A percentile compares a stretch with the other conserved stretches of the same genome.
Conservation (phyloP, 83 land plant genomes). For the Isoetes engelmannii region DNA sequence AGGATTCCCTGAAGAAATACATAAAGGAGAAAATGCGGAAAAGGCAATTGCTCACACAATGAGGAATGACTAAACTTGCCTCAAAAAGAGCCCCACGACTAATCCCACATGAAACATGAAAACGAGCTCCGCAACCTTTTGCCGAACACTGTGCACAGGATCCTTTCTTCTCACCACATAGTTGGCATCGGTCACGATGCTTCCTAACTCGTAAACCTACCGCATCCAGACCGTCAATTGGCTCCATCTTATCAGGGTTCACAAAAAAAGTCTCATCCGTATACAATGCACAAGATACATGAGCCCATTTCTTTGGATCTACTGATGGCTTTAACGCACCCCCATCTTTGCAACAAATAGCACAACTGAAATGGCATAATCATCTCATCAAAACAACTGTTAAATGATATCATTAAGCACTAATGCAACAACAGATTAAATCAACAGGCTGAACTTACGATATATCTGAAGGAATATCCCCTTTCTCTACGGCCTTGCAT, state of each 20-base stretch:
- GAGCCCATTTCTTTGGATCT: conserved; percentile 29
- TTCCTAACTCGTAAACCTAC: conserved; percentile 25
- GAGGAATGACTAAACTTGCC: conserved; percentile 6
- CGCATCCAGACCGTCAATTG: conserved; percentile 35
- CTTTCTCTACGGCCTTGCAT: conserved; percentile 29
- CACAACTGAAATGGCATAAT: conserved; percentile 26
- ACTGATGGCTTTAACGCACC: conserved; percentile 38
- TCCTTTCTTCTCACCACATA: conserved; percentile 32
- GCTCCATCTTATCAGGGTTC: conserved; percentile 37
- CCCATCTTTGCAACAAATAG: conserved; percentile 29
- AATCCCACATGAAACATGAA: conserved; percentile 39
- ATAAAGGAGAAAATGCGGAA: too few species aligned
- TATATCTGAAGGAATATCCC: conserved; percentile 13
- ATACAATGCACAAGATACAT: conserved; percentile 36
- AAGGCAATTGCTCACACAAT: too few species aligned
- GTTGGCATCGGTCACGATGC: conserved; percentile 23
- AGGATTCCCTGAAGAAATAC: too few species aligned
- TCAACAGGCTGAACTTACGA: conserved; percentile 14
- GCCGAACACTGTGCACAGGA: conserved; percentile 28
- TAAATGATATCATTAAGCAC: neutral
- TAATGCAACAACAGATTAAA: neutral
- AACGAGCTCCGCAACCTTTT: conserved; percentile 21
- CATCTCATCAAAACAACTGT: neutral
- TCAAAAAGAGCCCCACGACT: conserved; percentile 34
- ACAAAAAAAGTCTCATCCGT: conserved; percentile 38